Conservation (phyloP, 176 grass and related monocot genomes). For the Ensete ventricosum region DNA sequence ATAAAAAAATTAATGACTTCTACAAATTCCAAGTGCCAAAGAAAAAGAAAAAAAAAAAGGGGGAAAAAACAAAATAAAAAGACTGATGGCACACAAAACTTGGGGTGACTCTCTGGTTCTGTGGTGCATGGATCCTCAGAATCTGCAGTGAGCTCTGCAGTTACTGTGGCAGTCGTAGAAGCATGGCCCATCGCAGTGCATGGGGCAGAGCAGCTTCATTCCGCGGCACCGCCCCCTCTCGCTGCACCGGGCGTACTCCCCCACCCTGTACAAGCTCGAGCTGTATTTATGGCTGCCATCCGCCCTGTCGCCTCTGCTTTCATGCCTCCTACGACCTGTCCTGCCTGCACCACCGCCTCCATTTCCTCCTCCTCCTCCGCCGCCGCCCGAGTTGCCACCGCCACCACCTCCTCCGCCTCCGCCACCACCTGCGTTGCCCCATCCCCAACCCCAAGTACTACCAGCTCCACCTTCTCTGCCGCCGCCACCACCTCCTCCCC, state of each 20-base stretch:
- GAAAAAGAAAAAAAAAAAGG: too few species aligned
- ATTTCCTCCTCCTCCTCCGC: neutral
- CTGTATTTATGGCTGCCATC: slow-evolving; percentile 44
- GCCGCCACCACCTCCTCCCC: neutral
- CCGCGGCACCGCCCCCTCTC: slow-evolving; percentile 48
- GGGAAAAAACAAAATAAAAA: neutral
- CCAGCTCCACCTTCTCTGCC: neutral
- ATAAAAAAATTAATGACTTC: too few species aligned
- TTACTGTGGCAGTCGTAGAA: slow-evolving; percentile 88
- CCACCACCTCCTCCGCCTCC: slow-evolving; percentile 25
- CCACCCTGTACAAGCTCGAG: slow-evolving; percentile 58
- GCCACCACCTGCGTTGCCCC: slow-evolving; percentile 13
- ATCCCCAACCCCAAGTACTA: neutral
- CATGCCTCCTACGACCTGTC: neutral
- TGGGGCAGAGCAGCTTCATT: slow-evolving; percentile 64
- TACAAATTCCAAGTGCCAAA: too few species aligned
- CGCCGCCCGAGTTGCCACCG: neutral
- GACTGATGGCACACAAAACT: neutral
- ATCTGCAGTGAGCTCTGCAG: slow-evolving; percentile 78
- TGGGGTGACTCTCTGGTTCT: neutral
- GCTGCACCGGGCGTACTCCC: slow-evolving; percentile 74
- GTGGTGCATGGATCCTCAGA: slow-evolving; percentile 15
- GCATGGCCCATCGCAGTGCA: slow-evolving; percentile 78
- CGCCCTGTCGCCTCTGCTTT: neutral
- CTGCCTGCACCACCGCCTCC: neutral